These are phyloP conservation scores for Oldenlandia corymbosa DNA, from an alignment of 257 asterid genomes.

Conservation along the genomic window DNA sequence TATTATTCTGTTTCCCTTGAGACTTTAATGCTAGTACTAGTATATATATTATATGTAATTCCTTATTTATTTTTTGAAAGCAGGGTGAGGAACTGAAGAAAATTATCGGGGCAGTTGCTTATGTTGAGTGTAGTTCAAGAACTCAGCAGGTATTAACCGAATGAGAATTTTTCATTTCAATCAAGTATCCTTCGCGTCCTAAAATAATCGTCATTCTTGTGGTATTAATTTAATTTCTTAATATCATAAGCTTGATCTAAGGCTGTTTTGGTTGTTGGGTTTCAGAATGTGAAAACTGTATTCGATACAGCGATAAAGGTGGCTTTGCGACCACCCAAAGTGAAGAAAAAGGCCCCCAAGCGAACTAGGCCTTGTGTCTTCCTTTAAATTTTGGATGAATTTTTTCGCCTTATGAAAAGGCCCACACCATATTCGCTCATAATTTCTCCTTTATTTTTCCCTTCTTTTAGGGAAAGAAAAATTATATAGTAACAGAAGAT, in stretches of 20 bases:
- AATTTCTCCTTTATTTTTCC: background rate
- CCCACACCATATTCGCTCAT: background rate
- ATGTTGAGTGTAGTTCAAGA: conserved; percentile 83
- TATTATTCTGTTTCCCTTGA: background rate
- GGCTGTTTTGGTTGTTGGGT: background rate
- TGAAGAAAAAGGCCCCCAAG: conserved; percentile 54
- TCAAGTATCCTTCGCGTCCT: too few relatives aligned
- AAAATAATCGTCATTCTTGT: too few relatives aligned
- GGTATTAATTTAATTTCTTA: background rate
- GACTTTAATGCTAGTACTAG: too few relatives aligned
- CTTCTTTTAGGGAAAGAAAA: too few relatives aligned
- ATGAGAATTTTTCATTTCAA: background rate
- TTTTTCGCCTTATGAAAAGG: background rate
- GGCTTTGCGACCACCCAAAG: conserved; percentile 71
- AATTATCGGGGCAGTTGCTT: conserved; percentile 78
- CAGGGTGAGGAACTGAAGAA: conserved; percentile 85
- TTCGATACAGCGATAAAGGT: conserved; percentile 81
- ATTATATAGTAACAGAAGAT: too few relatives aligned
- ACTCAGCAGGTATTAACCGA: conserved; percentile 63
- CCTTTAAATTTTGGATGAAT: conserved; percentile 26
- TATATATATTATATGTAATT: too few relatives aligned
- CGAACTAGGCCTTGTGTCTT: conserved; percentile 46
- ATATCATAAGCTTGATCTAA: background rate
- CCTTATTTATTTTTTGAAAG: too few relatives aligned
- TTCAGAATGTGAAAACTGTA: conserved; percentile 74